Percentiles rank a stretch among this genome's conserved stretches.
These are phyloP conservation scores for Phylloporus sp. DNA, from an alignment of 1,284 basidiomycete species.

Conservation along the genomic window DNA sequence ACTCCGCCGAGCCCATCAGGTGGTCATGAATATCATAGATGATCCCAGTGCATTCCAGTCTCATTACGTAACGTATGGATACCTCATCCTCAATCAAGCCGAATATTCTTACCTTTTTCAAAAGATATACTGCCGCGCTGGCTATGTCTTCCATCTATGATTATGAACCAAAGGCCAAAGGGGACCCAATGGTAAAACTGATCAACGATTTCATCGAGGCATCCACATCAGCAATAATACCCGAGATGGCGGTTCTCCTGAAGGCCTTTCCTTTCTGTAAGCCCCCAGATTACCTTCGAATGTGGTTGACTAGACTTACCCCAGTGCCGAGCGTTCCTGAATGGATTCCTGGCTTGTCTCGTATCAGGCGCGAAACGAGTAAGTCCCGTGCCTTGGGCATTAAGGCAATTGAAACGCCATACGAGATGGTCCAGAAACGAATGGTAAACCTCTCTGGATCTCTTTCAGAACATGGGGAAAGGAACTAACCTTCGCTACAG, in stretches of 20 bases:
- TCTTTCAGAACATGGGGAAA: too few species aligned
- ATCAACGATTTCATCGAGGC: neutral
- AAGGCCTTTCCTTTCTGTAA: constrained; percentile 22
- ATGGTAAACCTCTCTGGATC: too few species aligned
- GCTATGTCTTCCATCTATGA: constrained; percentile 1
- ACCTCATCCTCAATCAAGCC: neutral
- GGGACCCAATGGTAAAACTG: neutral
- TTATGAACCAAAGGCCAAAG: neutral
- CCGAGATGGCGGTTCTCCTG: constrained; percentile 5
- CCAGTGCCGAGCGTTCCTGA: constrained; percentile 19
- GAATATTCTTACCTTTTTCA: neutral
- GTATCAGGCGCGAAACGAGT: too few species aligned
- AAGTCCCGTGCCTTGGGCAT: too few species aligned
- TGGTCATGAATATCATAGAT: neutral
- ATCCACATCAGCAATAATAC: neutral
- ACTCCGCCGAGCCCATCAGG: neutral
- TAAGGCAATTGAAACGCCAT: too few species aligned
- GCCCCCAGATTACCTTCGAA: neutral
- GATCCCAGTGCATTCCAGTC: neutral
- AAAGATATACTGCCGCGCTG: neutral
- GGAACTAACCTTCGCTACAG: too few species aligned
- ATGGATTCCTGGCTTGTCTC: constrained; percentile 18
- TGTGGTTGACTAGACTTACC: neutral
- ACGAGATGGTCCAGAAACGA: too few species aligned
- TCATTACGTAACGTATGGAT: neutral